A percentile compares a stretch with the other conserved stretches of the same genome.
These are phyloP conservation scores for Yamadazyma philogaea DNA, from an alignment of 805 yeast genomes.

Conservation along the genomic window DNA sequence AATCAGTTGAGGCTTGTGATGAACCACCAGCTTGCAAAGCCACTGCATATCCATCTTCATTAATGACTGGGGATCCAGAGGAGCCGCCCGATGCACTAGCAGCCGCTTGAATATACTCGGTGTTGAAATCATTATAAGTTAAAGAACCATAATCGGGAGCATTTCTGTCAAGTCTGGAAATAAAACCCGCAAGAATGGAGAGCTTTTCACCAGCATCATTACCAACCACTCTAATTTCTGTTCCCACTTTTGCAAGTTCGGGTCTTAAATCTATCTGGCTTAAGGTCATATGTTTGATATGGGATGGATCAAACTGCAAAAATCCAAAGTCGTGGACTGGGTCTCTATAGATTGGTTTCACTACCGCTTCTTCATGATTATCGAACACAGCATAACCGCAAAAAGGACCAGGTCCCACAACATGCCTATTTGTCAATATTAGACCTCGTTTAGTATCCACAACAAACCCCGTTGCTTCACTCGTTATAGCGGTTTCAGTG, in stretches of 20 bases:
- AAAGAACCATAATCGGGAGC: conserved; percentile 91
- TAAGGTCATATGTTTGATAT: conserved; percentile 70
- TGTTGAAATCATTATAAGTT: conserved; percentile 89
- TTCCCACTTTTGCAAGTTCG: conserved; percentile 83
- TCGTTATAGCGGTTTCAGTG: conserved; percentile 73
- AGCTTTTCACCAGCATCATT: conserved; percentile 95
- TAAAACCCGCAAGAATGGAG: conserved; percentile 84
- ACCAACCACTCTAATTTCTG: conserved; percentile 92
- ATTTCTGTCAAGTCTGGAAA: conserved; percentile 81
- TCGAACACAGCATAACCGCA: conserved; percentile 89
- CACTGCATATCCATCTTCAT: conserved; percentile 80
- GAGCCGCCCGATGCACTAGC: conserved; percentile 96
- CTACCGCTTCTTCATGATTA: conserved; percentile 90
- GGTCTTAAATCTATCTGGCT: conserved; percentile 69
- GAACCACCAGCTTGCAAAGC: conserved; percentile 95
- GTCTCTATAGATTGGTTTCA: conserved; percentile 82
- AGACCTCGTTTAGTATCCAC: conserved; percentile 81
- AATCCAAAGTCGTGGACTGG: conserved; percentile 96
- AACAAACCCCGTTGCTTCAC: conserved; percentile 95
- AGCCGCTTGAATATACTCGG: conserved; percentile 93
- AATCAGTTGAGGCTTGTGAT: conserved; percentile 88
- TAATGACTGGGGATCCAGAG: conserved; percentile 94
- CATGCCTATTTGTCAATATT: conserved; percentile 89
- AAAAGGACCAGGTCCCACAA: conserved; percentile 94
- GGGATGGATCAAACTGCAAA: conserved; percentile 68